Evolutionary conservation across 108 stramenopile species (phyloP).

Genomic region (Skeletonema potamos): DNA sequence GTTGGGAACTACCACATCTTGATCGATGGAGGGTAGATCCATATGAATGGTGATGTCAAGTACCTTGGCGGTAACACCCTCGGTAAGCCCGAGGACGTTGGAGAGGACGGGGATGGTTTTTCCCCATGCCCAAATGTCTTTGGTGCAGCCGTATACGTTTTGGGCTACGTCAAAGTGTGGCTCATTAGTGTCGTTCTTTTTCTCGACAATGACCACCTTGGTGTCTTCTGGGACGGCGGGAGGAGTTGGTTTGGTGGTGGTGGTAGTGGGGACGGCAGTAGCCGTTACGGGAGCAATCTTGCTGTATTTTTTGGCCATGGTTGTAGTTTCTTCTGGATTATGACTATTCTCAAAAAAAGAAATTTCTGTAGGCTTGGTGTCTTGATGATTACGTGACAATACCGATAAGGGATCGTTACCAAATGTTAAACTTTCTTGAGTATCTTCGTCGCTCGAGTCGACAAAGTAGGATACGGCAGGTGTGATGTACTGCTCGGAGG

Average conservation of each 20-base stretch:
- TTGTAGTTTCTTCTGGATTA: slow-evolving; percentile 22
- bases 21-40: slow-evolving; percentile 54
- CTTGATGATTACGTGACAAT: neutral
- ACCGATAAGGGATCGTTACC: slow-evolving; percentile 22
- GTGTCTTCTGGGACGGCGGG: neutral
- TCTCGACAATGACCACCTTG: neutral
- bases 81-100: slow-evolving; percentile 61
- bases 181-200: neutral
- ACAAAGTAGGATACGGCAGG: slow-evolving; percentile 27
- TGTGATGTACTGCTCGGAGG: slow-evolving; percentile 7
- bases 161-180: slow-evolving; percentile 58
- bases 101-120: slow-evolving; percentile 60
- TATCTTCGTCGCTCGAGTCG: slow-evolving; percentile 18
- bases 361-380: slow-evolving; percentile 14
- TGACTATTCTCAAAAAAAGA: neutral
- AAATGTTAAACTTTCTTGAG: slow-evolving; percentile 13
- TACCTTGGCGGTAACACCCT: slow-evolving; percentile 66
- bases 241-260: neutral
- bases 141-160: slow-evolving; percentile 55
- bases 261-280: neutral
- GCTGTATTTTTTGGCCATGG: slow-evolving; percentile 8
- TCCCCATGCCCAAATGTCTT: slow-evolving; percentile 76
- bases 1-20: slow-evolving; percentile 37
- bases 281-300: neutral
- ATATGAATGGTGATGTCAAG: slow-evolving; percentile 40